Evolutionary conservation across 306 rosid species (phyloP).

Genomic region (Begonia fuchsioides): DNA sequence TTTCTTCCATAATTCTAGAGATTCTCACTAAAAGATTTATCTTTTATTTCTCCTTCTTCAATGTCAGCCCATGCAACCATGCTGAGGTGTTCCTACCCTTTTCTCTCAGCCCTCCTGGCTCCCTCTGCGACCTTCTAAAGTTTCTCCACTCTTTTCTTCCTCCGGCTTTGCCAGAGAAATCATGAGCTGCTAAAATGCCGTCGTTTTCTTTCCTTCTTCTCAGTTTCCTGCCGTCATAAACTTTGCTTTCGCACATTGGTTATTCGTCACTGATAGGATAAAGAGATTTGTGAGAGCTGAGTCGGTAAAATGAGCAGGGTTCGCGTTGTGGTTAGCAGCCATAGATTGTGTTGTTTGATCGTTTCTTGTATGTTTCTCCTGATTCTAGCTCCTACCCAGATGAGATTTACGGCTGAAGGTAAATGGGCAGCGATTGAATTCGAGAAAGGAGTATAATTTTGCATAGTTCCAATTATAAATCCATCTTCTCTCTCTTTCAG

Average conservation of each 20-base stretch:
- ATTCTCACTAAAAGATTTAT: background rate
- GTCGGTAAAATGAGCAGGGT: background rate
- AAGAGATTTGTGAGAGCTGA: too few species aligned
- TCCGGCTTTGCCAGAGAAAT: too few species aligned
- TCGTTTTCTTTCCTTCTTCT: too few species aligned
- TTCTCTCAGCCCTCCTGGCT: slow-evolving; percentile 23
- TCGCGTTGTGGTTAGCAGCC: slow-evolving; percentile 10
- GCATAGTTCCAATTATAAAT: background rate
- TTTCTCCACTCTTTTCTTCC: too few species aligned
- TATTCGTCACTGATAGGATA: too few species aligned
- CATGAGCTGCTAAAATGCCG: too few species aligned
- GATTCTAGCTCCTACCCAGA: slow-evolving; percentile 38
- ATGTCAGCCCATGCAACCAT: slow-evolving; percentile 8
- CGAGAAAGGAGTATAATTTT: slow-evolving; percentile 3
- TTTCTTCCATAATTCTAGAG: slow-evolving; percentile 9
- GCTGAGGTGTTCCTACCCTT: slow-evolving; percentile 20
- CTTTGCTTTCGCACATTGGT: background rate
- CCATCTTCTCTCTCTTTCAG: slow-evolving; percentile 19
- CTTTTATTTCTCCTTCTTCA: background rate
- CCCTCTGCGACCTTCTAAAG: too few species aligned
- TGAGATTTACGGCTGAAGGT: slow-evolving; percentile 54
- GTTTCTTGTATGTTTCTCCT: slow-evolving; percentile 38
- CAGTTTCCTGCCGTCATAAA: background rate
- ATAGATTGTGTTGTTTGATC: slow-evolving; percentile 15
- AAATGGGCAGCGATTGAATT: slow-evolving; percentile 10